Evolutionary conservation across 179 eudicot genomes (phyloP).

Genomic region (Beta corolliflora): DNA sequence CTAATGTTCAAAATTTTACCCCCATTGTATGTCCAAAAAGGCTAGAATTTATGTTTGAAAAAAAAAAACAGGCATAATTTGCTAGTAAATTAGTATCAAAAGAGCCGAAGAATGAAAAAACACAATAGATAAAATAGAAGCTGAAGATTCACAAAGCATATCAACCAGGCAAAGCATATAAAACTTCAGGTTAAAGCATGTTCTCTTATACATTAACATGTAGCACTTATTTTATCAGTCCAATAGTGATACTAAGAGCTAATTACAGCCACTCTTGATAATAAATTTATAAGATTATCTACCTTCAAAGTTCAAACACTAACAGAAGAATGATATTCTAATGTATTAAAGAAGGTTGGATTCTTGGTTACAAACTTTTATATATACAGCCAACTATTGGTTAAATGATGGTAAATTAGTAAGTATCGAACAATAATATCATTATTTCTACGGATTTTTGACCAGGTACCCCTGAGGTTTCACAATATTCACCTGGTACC

Average conservation of each 20-base stretch:
- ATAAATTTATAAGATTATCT: not conserved
- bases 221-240: not conserved
- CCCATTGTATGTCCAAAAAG: no score
- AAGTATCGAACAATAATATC: not conserved
- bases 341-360: not conserved
- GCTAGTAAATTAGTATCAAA: not conserved
- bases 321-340: not conserved
- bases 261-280: not conserved
- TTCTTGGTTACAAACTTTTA: no score
- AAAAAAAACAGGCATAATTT: no score
- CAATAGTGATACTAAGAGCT: not conserved
- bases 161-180: not conserved
- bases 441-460: no score
- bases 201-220: not conserved
- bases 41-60: no score
- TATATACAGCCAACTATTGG: no score
- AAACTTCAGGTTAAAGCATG: not conserved
- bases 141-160: not conserved
- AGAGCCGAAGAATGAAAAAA: not conserved
- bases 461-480: no score
- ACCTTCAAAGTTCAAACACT: not conserved
- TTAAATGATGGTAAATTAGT: not conserved
- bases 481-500: no score
- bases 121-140: not conserved
- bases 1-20: no score